Conservation (phyloP, 2,329 filamentous ascomycete species). For the Cordyceps tenuipes region DNA sequence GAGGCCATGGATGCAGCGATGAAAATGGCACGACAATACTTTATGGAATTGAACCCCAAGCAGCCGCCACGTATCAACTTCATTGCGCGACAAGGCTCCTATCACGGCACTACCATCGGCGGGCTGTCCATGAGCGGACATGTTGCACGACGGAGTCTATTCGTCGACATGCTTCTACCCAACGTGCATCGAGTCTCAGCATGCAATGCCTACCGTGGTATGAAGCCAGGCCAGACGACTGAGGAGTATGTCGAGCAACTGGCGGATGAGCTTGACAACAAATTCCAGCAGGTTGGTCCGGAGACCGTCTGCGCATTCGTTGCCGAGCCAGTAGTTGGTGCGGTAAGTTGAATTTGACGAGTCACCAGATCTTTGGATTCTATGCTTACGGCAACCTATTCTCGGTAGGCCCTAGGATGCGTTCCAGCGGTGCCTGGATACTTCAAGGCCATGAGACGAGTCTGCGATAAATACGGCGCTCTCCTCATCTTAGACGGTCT, state of each 20-base stretch:
- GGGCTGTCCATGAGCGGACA: conserved; percentile 57
- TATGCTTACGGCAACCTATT: background rate
- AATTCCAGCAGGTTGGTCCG: conserved; percentile 56
- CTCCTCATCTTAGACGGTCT: conserved; percentile 59
- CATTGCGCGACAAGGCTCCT: conserved; percentile 59
- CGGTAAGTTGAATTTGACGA: conserved; percentile 20
- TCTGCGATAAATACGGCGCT: conserved; percentile 64
- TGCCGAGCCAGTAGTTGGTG: conserved; percentile 63
- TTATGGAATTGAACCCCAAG: conserved; percentile 30
- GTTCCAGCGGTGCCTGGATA: conserved; percentile 60
- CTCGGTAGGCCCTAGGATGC: conserved; percentile 45
- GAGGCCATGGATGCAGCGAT: conserved; percentile 36
- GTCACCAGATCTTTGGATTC: background rate
- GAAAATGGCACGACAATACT: conserved; percentile 40
- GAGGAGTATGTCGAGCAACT: conserved; percentile 52
- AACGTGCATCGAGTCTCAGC: conserved; percentile 53
- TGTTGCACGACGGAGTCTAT: conserved; percentile 47
- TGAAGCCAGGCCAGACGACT: conserved; percentile 41
- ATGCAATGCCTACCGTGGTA: conserved; percentile 56
- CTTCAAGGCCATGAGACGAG: conserved; percentile 54
- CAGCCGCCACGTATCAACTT: conserved; percentile 53
- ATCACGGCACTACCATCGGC: conserved; percentile 65
- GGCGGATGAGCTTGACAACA: conserved; percentile 54
- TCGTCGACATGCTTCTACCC: conserved; percentile 49
- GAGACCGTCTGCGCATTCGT: conserved; percentile 63